phyloP scores from a whole-genome alignment of 2,329 filamentous ascomycete species.

The Paraphaeosphaeria sporulosa region DNA sequence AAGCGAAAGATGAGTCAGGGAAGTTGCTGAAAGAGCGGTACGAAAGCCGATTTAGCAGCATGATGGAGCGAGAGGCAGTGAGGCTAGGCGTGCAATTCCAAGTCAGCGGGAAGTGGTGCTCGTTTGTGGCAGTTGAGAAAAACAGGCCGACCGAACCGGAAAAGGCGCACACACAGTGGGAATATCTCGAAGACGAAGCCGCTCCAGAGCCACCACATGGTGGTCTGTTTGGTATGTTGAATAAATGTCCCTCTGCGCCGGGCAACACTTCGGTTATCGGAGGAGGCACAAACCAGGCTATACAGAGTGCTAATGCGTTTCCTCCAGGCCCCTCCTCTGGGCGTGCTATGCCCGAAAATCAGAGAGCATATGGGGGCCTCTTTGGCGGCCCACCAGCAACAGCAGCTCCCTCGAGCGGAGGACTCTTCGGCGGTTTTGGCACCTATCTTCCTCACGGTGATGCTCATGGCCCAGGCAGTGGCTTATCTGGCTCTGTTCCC shows the following conservation, averaged over 20 bases:
- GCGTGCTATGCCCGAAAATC: not conserved
- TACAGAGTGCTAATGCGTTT: not conserved
- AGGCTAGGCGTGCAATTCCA: conserved; percentile 71
- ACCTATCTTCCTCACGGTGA: not conserved
- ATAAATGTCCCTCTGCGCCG: not conserved
- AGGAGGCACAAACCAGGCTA: not conserved
- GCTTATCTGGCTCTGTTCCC: not conserved
- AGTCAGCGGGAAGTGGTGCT: conserved; percentile 74
- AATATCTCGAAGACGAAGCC: conserved; percentile 29
- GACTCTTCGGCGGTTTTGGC: not conserved
- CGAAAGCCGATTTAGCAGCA: conserved; percentile 61
- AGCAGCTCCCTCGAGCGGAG: no score
- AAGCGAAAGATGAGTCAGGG: conserved; percentile 49
- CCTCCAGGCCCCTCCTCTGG: not conserved
- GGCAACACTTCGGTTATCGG: not conserved
- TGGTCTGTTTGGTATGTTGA: not conserved
- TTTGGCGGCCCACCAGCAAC: not conserved
- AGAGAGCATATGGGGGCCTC: not conserved
- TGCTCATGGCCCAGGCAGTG: not conserved
- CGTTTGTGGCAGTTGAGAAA: conserved; percentile 72
- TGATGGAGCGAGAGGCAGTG: conserved; percentile 72
- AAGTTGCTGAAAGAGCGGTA: conserved; percentile 50
- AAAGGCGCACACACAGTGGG: conserved; percentile 26
- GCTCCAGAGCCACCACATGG: not conserved
- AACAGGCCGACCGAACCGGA: conserved; percentile 14